Evolutionary conservation across 2,329 filamentous ascomycete species (phyloP), one percentile per base, ranked within the genome.

Genomic region (Podosphaera leucotricha): DNA sequence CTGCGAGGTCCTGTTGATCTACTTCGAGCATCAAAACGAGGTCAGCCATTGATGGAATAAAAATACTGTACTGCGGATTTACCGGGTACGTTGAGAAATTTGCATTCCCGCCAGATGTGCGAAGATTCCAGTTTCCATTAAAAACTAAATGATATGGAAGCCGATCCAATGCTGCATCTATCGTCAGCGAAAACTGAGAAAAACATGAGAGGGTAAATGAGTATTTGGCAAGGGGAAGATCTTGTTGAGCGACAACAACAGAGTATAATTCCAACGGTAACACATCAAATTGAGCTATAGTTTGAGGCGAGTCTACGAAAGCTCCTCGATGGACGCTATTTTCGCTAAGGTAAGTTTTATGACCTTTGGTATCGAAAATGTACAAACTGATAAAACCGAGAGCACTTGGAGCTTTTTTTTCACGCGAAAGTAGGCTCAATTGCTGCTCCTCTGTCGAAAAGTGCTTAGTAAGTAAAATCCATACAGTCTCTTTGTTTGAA

Each of bases 281-380:
- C 2, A 64, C 67, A 22, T 81, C 71, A 48, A 92, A 69, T 46
- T 80, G 77, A 38, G 92, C 73, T 6, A 98, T 71, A 0, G 82
- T 92, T 59, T 95, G 92, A 1, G 85, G 85, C 2, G 86, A 92
- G 60, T 94, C 87, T 28, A 95, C 84, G 49, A 83, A 93, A n/a
- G 83, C 81, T 0, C 80, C 80, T 30, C 79, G 75, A 53, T 82
- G 75, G 0, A 81, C 59, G 20, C 76, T 71, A 6, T 74, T 73
- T 45, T 87, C 81, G 44, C 74, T 75, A 13, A 90, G 66, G 50
- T 83, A 77, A 0, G 94, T 75, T 41, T 76, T 71, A 30, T 74
- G 66, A 2, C 87, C 86, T 35, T 68, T 58, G 24, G 73, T 72
- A 16, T 78, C 68, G 57, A 87, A 94, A 0, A 90, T 68, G 47